A percentile compares a stretch with the other conserved stretches of the same genome.
phyloP scores from a whole-genome alignment of 2,329 filamentous ascomycete species.

The Epichloe sp. region DNA sequence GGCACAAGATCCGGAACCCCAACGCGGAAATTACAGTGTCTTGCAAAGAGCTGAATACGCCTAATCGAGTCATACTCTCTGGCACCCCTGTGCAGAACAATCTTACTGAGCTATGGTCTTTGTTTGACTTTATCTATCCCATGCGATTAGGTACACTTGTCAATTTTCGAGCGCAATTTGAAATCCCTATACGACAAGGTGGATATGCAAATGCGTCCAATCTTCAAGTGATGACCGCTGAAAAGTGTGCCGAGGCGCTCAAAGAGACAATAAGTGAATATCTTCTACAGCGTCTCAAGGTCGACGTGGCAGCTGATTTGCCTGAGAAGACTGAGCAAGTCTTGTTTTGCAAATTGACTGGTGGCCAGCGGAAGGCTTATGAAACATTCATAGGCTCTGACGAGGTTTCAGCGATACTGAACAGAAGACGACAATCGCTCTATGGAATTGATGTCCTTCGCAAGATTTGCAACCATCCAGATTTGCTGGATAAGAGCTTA shows the following conservation, averaged over 20 bases:
- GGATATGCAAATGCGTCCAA: slow-evolving; percentile 94
- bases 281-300: slow-evolving; percentile 80
- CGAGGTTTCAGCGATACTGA: slow-evolving; percentile 74
- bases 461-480: slow-evolving; percentile 97
- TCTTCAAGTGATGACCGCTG: slow-evolving; percentile 84
- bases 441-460: slow-evolving; percentile 85
- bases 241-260: slow-evolving; percentile 83
- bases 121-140: slow-evolving; percentile 95
- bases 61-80: slow-evolving; percentile 83
- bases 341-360: slow-evolving; percentile 83
- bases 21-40: slow-evolving; percentile 90
- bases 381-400: slow-evolving; percentile 68
- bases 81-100: slow-evolving; percentile 98
- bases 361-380: slow-evolving; percentile 65
- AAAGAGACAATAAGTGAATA: slow-evolving; percentile 93
- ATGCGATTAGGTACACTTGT: slow-evolving; percentile 90
- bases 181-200: slow-evolving; percentile 83
- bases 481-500: slow-evolving; percentile 56
- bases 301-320: slow-evolving; percentile 84
- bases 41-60: slow-evolving; percentile 84
- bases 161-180: slow-evolving; percentile 82
- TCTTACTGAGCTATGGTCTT: slow-evolving; percentile 83
- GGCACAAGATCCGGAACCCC: slow-evolving; percentile 95
- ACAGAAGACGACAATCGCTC: slow-evolving; percentile 62
- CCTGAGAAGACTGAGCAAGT: slow-evolving; percentile 96